Percentiles rank a stretch among this genome's conserved stretches.
These are phyloP conservation scores for Pterula multifida DNA, from an alignment of 1,284 basidiomycete species.

Conservation along the genomic window DNA sequence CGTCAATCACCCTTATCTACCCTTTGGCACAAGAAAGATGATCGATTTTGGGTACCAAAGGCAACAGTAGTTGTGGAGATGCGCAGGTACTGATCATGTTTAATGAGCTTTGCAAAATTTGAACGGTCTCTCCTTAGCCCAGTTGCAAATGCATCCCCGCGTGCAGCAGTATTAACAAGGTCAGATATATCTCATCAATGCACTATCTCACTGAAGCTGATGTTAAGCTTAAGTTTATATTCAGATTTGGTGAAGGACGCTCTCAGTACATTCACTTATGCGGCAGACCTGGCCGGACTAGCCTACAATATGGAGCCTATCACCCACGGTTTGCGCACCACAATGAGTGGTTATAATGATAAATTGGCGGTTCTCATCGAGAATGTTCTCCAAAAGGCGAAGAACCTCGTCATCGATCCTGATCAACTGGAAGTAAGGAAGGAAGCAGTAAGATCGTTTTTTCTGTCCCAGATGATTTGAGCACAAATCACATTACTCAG, in stretches of 20 bases:
- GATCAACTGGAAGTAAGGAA: conserved; percentile 76
- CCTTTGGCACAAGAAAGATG: conserved; percentile 95
- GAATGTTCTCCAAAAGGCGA: conserved; percentile 67
- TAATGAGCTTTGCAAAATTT: conserved; percentile 6
- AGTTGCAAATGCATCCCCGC: conserved; percentile 40
- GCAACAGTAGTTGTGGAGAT: conserved; percentile 65
- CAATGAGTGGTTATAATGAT: conserved; percentile 87
- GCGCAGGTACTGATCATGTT: conserved; percentile 40
- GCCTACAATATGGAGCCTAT: conserved; percentile 64
- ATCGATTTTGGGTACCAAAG: conserved; percentile 89
- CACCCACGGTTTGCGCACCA: conserved; percentile 59
- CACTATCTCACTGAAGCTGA: conserved; percentile 1
- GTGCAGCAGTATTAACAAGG: conserved; percentile 53
- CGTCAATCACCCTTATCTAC: conserved; percentile 59
- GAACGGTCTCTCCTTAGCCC: conserved; percentile 26
- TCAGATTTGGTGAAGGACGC: conserved; percentile 83
- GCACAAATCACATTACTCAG: conserved; percentile 21
- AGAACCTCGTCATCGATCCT: conserved; percentile 54
- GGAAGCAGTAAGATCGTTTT: conserved; percentile 54
- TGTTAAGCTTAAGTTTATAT: conserved; percentile 47
- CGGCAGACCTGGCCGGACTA: conserved; percentile 87
- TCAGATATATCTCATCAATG: conserved; percentile 18
- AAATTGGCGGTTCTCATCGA: conserved; percentile 75
- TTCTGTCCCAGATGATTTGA: conserved; percentile 6
- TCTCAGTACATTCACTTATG: conserved; percentile 86